Percentiles rank a stretch among this genome's conserved stretches.
phyloP scores from a whole-genome alignment of 257 asterid genomes.

The Nicotiana attenuata region DNA sequence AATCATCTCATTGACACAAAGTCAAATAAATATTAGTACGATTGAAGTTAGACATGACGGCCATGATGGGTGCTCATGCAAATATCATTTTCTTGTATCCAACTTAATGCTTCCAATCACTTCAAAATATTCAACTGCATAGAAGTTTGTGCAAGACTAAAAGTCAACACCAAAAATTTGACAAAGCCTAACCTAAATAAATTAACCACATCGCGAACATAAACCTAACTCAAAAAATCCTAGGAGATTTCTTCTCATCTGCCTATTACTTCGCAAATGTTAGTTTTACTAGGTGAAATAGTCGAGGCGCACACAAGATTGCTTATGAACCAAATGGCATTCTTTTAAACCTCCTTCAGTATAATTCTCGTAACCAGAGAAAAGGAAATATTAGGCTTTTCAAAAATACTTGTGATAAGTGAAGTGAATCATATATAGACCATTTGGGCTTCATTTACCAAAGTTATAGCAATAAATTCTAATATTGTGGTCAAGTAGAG shows the following conservation, averaged over 20 bases:
- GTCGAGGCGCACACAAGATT: neutral
- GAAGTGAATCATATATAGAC: neutral
- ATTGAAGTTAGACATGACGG: neutral
- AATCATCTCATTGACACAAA: neutral
- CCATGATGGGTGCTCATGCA: neutral
- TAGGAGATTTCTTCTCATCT: neutral
- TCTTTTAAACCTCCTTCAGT: neutral
- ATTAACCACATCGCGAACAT: neutral
- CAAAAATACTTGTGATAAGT: neutral
- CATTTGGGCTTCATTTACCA: neutral
- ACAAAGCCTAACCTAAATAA: neutral
- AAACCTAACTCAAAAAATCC: too few relatives aligned
- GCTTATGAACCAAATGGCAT: neutral
- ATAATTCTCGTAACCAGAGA: neutral
- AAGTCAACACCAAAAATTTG: neutral
- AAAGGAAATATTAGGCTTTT: neutral
- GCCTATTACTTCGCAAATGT: neutral
- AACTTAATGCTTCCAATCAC: neutral
- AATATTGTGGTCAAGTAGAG: neutral
- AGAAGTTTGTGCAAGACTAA: neutral
- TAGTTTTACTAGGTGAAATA: neutral
- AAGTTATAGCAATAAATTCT: neutral
- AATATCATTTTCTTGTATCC: neutral
- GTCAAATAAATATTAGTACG: neutral
- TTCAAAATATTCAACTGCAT: neutral